Base-by-base conservation (phyloP, 768 basidiomycete genomes). In the Xerocomellus amylosporus region DNA sequence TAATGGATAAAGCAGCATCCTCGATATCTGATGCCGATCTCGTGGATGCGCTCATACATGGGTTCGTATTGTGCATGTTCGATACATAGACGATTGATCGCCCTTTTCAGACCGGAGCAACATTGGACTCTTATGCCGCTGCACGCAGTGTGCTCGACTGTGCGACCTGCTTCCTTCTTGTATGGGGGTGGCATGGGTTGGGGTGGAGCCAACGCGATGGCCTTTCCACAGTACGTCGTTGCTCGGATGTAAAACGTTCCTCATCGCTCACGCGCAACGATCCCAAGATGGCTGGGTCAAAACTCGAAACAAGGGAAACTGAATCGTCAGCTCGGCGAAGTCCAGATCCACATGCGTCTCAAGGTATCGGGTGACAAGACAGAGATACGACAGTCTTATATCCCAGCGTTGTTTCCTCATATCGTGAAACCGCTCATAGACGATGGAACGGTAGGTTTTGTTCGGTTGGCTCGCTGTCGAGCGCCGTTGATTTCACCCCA, bases 101-200 rank as follows among this genome's bases (percentile, higher is more conserved):
- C 37, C n/a, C 22, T 26, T 22, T 54, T 5, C 58, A 95, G 94
- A 14, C 81, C 90, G 0, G 91, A 98, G 68, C 95, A 98, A 64
- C 94, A 98, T 61, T 99, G 97, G 97, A 78, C 86, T 12, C 73
- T 99, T 52, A 90, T 99, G 84, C 97, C 97, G 0, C 70, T 93
- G 0, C 97, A 99, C 66, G 94, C 93, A 0, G 82, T 98, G 6
- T 84, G 87, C 54, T 98, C 96, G 0, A 87, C 93, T 1, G 85
- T 99, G 33, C 81, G 85, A 17, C 97, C 97, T 3, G 89, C 97
- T 5, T 93, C 84, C 8, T 82, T 80, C 67, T 69, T 91, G 44
- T 97, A 91, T 68, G 97, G 97, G 2, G 58, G 70, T 51, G 84
- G 86, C 8, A 76, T 76, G 40, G 82, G 85, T 33, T 88, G 82